phyloP scores from a whole-genome alignment of 306 rosid genomes.

The Fragaria nilgerrensis region DNA sequence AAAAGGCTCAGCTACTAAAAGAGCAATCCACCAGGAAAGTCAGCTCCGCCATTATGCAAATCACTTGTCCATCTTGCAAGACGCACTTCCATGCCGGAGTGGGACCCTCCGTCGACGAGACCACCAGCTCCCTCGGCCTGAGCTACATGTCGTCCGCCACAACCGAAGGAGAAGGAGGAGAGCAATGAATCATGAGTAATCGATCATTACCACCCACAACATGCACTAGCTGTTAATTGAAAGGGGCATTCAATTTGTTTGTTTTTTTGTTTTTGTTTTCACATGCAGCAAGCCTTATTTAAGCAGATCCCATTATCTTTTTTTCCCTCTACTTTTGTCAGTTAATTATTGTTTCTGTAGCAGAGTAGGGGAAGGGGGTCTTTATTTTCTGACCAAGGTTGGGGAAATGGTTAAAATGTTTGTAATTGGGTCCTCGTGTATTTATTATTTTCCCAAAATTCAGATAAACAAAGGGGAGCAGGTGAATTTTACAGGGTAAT shows the following conservation, averaged over 20 bases:
- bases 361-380: slow-evolving; percentile 28
- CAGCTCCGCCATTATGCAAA: slow-evolving; percentile 65
- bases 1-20: slow-evolving; percentile 65
- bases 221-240: slow-evolving; percentile 3
- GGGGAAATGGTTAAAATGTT: slow-evolving; percentile 39
- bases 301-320: slow-evolving; percentile 13
- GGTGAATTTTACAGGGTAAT: background rate
- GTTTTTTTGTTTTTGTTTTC: background rate
- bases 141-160: slow-evolving; percentile 86
- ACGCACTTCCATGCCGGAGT: slow-evolving; percentile 52
- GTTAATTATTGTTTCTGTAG: slow-evolving; percentile 38
- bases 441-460: slow-evolving; percentile 24
- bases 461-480: background rate
- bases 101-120: slow-evolving; percentile 59
- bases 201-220: slow-evolving; percentile 19
- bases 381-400: slow-evolving; percentile 44
- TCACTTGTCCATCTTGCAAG: slow-evolving; percentile 83
- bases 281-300: slow-evolving; percentile 4
- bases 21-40: slow-evolving; percentile 70
- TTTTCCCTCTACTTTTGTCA: slow-evolving; percentile 23
- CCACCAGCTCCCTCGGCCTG: slow-evolving; percentile 53
- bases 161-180: slow-evolving; percentile 81
- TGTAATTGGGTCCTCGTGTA: slow-evolving; percentile 42
- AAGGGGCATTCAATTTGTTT: background rate
- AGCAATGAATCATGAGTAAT: slow-evolving; percentile 1